These are phyloP conservation scores for Pyracantha coccinea DNA, from an alignment of 331 rosid species.

Conservation along the genomic window DNA sequence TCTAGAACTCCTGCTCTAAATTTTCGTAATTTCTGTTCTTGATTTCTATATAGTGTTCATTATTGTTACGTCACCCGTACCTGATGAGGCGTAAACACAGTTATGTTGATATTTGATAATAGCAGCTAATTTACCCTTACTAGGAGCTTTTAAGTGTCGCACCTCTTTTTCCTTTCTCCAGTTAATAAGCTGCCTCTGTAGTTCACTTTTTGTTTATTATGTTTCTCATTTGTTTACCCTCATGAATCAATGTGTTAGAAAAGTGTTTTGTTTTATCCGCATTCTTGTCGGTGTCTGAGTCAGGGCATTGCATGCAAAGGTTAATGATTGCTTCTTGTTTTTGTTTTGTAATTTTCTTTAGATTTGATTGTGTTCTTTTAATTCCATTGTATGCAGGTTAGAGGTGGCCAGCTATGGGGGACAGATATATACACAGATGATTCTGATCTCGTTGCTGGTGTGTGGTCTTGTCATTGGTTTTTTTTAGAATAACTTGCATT, in stretches of 20 bases:
- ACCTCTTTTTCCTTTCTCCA: background rate
- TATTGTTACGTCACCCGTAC: background rate
- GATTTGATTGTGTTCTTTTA: background rate
- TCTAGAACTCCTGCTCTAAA: background rate
- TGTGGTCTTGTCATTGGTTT: conserved; percentile 11
- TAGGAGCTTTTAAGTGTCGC: too few species aligned
- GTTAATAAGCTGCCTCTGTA: background rate
- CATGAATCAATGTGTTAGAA: background rate
- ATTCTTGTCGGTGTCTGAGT: background rate
- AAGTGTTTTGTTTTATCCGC: background rate
- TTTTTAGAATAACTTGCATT: too few species aligned
- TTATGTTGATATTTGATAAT: background rate
- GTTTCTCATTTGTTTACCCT: background rate
- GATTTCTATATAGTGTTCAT: background rate
- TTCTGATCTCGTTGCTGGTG: conserved; percentile 98
- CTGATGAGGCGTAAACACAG: background rate
- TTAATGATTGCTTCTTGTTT: background rate
- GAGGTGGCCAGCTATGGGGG: conserved; percentile 98
- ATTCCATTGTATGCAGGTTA: conserved; percentile 53
- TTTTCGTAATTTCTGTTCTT: background rate
- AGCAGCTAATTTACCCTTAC: background rate
- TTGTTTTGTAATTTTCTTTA: background rate
- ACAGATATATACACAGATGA: conserved; percentile 94
- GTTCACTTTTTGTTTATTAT: background rate
- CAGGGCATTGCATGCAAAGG: background rate